phyloP scores from a whole-genome alignment of 495 filamentous ascomycete genomes.

The Jackrogersella multiformis region DNA sequence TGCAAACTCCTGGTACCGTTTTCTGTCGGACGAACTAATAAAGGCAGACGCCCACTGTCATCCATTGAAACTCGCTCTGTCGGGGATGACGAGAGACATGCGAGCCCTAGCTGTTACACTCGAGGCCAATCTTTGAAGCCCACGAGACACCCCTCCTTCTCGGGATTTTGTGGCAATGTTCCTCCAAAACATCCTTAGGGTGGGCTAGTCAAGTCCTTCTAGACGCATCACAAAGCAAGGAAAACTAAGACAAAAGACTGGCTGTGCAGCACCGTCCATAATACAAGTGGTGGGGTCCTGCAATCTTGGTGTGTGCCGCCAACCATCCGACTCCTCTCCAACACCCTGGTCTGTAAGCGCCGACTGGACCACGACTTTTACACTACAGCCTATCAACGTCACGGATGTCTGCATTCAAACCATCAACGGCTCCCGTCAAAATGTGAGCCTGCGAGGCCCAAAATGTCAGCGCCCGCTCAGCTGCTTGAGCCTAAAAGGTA shows the following conservation, averaged over 20 bases:
- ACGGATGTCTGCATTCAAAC: constrained; percentile 42
- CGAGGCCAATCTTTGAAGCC: constrained; percentile 53
- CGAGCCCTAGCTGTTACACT: constrained; percentile 42
- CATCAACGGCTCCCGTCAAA: constrained; percentile 42
- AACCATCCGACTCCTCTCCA: constrained; percentile 56
- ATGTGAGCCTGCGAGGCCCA: constrained; percentile 39
- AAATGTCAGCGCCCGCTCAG: constrained; percentile 43
- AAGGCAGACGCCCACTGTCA: constrained; percentile 31
- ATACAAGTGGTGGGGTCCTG: constrained; percentile 55
- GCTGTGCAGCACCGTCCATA: constrained; percentile 54
- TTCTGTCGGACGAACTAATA: constrained; percentile 39
- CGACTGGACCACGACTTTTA: constrained; percentile 57
- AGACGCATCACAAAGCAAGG: constrained; percentile 52
- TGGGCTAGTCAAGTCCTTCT: constrained; percentile 44
- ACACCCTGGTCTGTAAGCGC: constrained; percentile 60
- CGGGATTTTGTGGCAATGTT: constrained; percentile 54
- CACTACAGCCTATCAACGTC: constrained; percentile 58
- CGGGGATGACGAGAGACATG: constrained; percentile 49
- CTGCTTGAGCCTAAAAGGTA: constrained; percentile 47
- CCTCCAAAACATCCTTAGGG: constrained; percentile 38
- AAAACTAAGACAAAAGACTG: constrained; percentile 60
- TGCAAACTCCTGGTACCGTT: constrained; percentile 29
- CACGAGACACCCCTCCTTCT: constrained; percentile 58
- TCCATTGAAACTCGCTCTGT: constrained; percentile 40
- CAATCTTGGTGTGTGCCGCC: constrained; percentile 56